phyloP scores from a whole-genome alignment of 2,329 filamentous ascomycete genomes.

The Arthrobotrys iridis region DNA sequence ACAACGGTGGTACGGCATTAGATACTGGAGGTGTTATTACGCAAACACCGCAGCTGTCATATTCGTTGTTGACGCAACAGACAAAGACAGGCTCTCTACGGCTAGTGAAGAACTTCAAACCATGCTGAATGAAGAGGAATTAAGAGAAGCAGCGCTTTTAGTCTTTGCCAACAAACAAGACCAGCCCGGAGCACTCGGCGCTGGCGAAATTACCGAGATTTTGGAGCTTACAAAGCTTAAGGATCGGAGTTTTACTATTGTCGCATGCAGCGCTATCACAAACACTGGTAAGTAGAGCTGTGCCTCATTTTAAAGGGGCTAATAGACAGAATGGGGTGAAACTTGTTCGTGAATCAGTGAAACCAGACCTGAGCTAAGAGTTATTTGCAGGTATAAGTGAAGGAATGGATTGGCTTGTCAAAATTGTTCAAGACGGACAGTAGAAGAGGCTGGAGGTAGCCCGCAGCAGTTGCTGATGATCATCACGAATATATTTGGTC shows the following conservation, averaged over 20 bases:
- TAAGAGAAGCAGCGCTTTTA: slow-evolving; percentile 88
- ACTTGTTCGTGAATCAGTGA: no score
- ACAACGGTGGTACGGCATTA: not conserved
- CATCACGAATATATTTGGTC: no score
- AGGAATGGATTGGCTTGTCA: slow-evolving; percentile 98
- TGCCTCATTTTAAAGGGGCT: not conserved
- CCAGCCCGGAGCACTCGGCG: slow-evolving; percentile 94
- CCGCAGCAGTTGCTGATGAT: not conserved
- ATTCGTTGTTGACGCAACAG: slow-evolving; percentile 97
- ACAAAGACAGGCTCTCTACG: slow-evolving; percentile 92
- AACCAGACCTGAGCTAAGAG: not conserved
- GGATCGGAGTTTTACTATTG: slow-evolving; percentile 98
- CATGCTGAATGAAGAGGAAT: slow-evolving; percentile 97
- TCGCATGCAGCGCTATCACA: slow-evolving; percentile 95
- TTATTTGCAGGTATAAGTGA: slow-evolving; percentile 81
- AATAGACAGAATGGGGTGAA: no score
- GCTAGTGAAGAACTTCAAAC: slow-evolving; percentile 90
- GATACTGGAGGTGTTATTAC: slow-evolving; percentile 98
- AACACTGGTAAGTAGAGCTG: slow-evolving; percentile 64
- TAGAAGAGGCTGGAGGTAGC: not conserved
- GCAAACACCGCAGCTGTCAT: slow-evolving; percentile 98
- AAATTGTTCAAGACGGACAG: slow-evolving; percentile 34
- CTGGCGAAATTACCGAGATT: slow-evolving; percentile 95
- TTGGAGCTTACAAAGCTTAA: slow-evolving; percentile 88
- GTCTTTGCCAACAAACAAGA: slow-evolving; percentile 99